Conservation (phyloP, 805 yeast species). For the Ogataea minuta region DNA sequence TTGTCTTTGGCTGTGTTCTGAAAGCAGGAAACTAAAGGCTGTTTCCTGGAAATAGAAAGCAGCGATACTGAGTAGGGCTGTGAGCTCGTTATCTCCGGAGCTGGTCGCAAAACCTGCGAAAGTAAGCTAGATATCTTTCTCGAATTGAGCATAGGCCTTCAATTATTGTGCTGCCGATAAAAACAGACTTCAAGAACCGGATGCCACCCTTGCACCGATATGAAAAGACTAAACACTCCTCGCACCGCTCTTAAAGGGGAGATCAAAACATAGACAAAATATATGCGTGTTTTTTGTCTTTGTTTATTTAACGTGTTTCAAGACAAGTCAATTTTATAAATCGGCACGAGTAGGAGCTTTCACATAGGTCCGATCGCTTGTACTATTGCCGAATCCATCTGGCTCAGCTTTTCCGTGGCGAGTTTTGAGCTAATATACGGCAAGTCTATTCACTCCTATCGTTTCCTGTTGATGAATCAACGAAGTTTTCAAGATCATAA, state of each 20-base stretch:
- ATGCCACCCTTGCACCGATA: no score
- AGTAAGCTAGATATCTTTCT: slow-evolving; percentile 28
- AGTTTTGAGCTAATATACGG: neutral
- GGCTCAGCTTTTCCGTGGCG: neutral
- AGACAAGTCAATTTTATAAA: slow-evolving; percentile 5
- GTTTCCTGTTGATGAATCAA: slow-evolving; percentile 5
- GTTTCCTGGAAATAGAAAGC: slow-evolving; percentile 27
- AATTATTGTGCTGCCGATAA: neutral
- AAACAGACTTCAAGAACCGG: no score
- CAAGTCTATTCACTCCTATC: no score
- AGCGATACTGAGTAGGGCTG: slow-evolving; percentile 33
- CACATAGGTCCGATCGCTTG: neutral
- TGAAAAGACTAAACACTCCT: neutral
- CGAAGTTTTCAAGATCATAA: neutral
- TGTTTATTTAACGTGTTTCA: slow-evolving; percentile 12
- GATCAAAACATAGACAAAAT: slow-evolving; percentile 6
- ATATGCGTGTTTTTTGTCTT: slow-evolving; percentile 13
- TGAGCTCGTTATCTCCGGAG: slow-evolving; percentile 24
- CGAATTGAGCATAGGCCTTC: slow-evolving; percentile 31
- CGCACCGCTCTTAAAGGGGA: slow-evolving; percentile 11
- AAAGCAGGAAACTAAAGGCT: slow-evolving; percentile 33
- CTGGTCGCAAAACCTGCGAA: slow-evolving; percentile 28
- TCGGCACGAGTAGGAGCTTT: neutral
- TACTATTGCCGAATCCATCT: neutral
- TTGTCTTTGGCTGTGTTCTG: slow-evolving; percentile 6